These are phyloP conservation scores for Didymella exigua DNA, from an alignment of 2,329 filamentous ascomycete genomes.

Conservation along the genomic window DNA sequence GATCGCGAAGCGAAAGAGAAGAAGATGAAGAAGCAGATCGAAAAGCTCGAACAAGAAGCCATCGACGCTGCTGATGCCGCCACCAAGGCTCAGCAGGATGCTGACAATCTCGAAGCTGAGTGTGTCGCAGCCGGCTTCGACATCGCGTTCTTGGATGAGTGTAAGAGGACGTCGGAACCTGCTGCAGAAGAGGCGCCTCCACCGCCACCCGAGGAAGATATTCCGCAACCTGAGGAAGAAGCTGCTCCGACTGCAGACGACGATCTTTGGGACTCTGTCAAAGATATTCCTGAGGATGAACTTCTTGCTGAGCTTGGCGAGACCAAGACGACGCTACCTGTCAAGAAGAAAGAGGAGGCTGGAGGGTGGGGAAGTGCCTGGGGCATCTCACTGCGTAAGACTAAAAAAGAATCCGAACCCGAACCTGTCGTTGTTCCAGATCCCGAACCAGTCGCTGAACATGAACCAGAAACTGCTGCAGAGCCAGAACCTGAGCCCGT, in stretches of 20 bases:
- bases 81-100: conserved; percentile 40
- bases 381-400: conserved; percentile 53
- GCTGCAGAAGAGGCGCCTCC: conserved; percentile 31
- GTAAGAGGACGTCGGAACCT: conserved; percentile 36
- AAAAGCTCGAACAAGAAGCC: conserved; percentile 35
- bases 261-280: conserved; percentile 43
- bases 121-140: conserved; percentile 46
- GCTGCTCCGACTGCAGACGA: conserved; percentile 26
- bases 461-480: conserved; percentile 30
- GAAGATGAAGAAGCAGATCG: conserved; percentile 35
- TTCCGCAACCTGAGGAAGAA: conserved; percentile 22
- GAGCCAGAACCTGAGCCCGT: conserved; percentile 37
- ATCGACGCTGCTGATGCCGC: conserved; percentile 45
- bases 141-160: conserved; percentile 17
- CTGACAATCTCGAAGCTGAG: conserved; percentile 39
- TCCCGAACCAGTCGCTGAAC: conserved; percentile 32
- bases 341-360: conserved; percentile 35
- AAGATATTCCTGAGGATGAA: conserved; percentile 41
- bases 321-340: conserved; percentile 15
- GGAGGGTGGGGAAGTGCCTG: conserved; percentile 51
- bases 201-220: conserved; percentile 22
- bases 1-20: conserved; percentile 38
- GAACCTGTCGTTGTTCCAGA: conserved; percentile 37
- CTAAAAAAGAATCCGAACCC: conserved; percentile 50
- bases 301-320: conserved; percentile 47